Conservation (phyloP, 2,329 filamentous ascomycete species). For the Colletotrichum sojae region DNA sequence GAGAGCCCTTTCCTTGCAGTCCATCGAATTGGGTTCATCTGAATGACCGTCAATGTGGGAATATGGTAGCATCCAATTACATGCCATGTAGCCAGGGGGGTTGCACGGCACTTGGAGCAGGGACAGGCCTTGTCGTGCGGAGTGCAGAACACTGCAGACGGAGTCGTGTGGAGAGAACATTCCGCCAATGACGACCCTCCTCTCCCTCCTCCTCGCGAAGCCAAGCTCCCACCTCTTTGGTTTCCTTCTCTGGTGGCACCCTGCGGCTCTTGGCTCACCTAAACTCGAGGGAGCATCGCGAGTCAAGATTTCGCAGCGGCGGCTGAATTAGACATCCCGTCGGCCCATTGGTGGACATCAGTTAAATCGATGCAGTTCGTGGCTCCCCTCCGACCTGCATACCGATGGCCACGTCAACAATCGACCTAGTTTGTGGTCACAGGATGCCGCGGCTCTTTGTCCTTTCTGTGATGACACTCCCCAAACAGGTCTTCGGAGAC, state of each 20-base stretch:
- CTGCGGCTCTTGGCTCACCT: slow-evolving; percentile 20
- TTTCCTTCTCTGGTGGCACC: slow-evolving; percentile 4
- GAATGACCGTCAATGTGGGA: background rate
- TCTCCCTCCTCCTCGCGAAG: background rate
- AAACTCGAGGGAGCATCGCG: slow-evolving; percentile 1
- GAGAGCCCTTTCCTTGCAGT: background rate
- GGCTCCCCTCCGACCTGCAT: background rate
- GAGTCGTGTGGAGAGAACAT: slow-evolving; percentile 17
- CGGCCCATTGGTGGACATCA: slow-evolving; percentile 16
- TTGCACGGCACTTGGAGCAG: slow-evolving; percentile 13
- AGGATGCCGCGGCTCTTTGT: background rate
- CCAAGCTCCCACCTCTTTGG: slow-evolving; percentile 10
- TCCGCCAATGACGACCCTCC: slow-evolving; percentile 5
- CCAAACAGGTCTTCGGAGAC: background rate
- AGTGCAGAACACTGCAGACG: slow-evolving; percentile 17
- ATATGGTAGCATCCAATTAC: slow-evolving; percentile 12
- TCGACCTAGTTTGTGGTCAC: background rate
- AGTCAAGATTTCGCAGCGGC: slow-evolving; percentile 11
- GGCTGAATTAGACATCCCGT: background rate
- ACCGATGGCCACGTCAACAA: background rate
- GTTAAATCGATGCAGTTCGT: background rate
- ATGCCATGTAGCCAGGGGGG: background rate
- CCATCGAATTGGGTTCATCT: slow-evolving; percentile 12
- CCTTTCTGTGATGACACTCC: background rate
- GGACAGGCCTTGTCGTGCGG: slow-evolving; percentile 19